Conservation (phyloP, 2,329 filamentous ascomycete genomes). For the Epichloe elymi region DNA sequence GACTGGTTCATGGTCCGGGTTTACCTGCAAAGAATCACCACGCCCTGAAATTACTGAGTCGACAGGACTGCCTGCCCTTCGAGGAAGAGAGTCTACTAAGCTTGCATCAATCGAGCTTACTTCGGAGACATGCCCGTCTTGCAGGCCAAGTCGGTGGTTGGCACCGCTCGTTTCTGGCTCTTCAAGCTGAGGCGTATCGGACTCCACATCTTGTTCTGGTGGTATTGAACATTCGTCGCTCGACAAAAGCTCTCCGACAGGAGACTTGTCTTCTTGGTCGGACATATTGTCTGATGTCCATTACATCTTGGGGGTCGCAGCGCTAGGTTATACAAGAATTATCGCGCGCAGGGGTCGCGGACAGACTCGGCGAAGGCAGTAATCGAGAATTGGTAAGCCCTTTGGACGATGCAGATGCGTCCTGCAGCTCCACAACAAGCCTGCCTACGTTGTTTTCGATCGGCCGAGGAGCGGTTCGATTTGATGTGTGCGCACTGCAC, state of each 20-base stretch:
- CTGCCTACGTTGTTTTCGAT: not conserved
- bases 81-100: constrained; percentile 34
- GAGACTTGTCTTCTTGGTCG: constrained; percentile 33
- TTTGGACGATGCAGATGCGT: not conserved
- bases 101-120: constrained; percentile 37
- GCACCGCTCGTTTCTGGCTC: not conserved
- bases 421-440: not conserved
- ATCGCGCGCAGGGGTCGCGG: not conserved
- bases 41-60: constrained; percentile 60
- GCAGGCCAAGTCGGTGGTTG: constrained; percentile 30
- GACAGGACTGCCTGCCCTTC: constrained; percentile 51
- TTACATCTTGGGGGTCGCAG: constrained; percentile 15
- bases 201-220: constrained; percentile 16
- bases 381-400: not conserved
- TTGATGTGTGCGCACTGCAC: not conserved
- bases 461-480: not conserved
- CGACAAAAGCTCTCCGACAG: constrained; percentile 23
- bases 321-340: not conserved
- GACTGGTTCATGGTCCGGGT: constrained; percentile 9
- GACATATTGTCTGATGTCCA: constrained; percentile 31
- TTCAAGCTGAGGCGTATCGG: constrained; percentile 5
- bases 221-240: constrained; percentile 29
- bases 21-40: constrained; percentile 69
- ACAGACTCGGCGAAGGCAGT: not conserved
- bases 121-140: constrained; percentile 33